Percentiles rank a stretch among this genome's conserved stretches.
Evolutionary conservation across 225 moss, liverwort and hornwort species (phyloP).

Genomic region (Sphagnum tenellum): DNA sequence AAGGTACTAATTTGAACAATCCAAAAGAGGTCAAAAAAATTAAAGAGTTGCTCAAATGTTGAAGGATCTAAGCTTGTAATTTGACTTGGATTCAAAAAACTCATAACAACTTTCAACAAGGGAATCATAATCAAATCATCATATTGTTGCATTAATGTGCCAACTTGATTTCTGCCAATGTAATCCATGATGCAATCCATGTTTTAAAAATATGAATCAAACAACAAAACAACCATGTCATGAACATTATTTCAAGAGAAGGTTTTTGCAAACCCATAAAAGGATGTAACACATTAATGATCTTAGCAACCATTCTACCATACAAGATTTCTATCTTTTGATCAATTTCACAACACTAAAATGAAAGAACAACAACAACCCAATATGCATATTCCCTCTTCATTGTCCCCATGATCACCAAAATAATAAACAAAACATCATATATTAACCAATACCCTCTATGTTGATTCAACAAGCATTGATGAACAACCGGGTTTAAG

Average conservation of each 20-base stretch:
- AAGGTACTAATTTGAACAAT: background rate
- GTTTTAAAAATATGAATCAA: background rate
- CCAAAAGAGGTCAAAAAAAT: background rate
- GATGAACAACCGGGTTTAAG: background rate
- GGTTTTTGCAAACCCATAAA: background rate
- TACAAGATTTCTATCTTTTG: background rate
- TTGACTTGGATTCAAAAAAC: background rate
- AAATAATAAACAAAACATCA: background rate
- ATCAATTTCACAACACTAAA: background rate
- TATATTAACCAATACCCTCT: background rate
- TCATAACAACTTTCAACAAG: background rate
- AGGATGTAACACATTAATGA: background rate
- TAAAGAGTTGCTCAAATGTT: background rate
- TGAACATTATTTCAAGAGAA: background rate
- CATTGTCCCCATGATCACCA: slow-evolving; percentile 1
- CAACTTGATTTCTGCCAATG: background rate
- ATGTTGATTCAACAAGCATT: background rate
- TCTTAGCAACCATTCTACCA: background rate
- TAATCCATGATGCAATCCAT: slow-evolving; percentile 1
- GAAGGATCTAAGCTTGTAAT: background rate
- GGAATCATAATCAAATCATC: background rate
- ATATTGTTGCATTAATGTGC: background rate
- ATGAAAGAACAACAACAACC: background rate
- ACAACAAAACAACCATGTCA: background rate
- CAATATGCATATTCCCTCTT: background rate